phyloP scores from a whole-genome alignment of 2,329 filamentous ascomycete species.

The Ceratocystis variospora region DNA sequence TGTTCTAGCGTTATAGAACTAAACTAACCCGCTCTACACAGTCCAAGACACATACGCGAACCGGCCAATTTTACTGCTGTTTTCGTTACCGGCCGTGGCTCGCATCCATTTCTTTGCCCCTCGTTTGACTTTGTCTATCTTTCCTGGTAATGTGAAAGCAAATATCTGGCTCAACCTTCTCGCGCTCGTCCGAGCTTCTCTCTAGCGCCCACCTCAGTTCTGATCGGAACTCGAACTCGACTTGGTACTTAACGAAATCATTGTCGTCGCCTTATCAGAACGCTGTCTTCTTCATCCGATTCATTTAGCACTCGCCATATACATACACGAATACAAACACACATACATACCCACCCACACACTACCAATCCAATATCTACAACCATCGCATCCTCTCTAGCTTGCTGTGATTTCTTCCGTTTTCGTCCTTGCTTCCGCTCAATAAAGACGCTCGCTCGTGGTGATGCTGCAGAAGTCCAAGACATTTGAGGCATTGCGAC shows the following conservation, averaged over 20 bases:
- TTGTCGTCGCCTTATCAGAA: background rate
- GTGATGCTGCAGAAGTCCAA: constrained; percentile 10
- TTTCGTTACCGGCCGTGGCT: background rate
- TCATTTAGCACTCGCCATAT: background rate
- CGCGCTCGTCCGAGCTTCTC: background rate
- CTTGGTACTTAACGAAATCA: background rate
- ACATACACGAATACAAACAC: background rate
- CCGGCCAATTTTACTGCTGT: background rate
- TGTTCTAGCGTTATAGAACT: no score
- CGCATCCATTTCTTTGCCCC: background rate
- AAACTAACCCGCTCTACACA: background rate
- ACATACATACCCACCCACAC: background rate
- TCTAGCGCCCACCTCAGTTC: background rate
- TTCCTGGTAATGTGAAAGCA: background rate
- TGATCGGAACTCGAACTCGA: background rate
- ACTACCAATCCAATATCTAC: background rate
- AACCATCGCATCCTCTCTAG: background rate
- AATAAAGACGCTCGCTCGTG: background rate
- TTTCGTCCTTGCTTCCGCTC: background rate
- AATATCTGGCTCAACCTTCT: background rate
- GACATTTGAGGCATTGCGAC: constrained; percentile 9
- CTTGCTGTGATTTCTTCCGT: background rate
- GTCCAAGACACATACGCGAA: background rate
- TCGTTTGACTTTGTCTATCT: background rate
- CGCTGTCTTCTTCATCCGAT: background rate